phyloP scores from a whole-genome alignment of 2,329 filamentous ascomycete species.

The Samsoniella hepiali region DNA sequence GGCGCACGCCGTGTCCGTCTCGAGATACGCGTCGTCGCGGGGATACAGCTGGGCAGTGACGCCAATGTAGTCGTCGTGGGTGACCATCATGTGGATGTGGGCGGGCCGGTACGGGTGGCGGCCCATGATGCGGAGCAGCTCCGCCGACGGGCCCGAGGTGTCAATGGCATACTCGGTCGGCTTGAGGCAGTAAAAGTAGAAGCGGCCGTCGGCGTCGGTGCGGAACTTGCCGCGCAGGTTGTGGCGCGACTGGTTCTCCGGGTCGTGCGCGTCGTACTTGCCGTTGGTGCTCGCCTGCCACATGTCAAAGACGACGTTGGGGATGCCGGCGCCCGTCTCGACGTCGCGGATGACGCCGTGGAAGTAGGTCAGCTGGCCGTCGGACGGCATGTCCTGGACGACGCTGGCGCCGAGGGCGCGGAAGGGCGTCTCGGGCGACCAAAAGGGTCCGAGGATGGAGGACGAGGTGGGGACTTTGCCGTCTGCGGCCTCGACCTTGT shows the following conservation, averaged over 20 bases:
- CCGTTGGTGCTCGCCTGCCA: slow-evolving; percentile 76
- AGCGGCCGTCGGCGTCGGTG: slow-evolving; percentile 66
- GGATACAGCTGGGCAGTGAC: slow-evolving; percentile 9
- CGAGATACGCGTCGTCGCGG: background rate
- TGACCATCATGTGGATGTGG: slow-evolving; percentile 12
- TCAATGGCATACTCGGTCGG: slow-evolving; percentile 35
- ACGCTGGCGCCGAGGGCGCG: slow-evolving; percentile 63
- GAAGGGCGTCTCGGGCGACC: slow-evolving; percentile 72
- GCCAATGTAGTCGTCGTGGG: slow-evolving; percentile 2
- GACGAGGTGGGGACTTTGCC: slow-evolving; percentile 66
- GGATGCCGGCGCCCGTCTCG: slow-evolving; percentile 63
- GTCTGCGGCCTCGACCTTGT: slow-evolving; percentile 60
- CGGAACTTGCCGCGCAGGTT: slow-evolving; percentile 76
- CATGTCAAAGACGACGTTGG: slow-evolving; percentile 69
- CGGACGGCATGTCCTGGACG: slow-evolving; percentile 58
- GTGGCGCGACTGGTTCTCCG: slow-evolving; percentile 66
- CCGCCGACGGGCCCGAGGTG: slow-evolving; percentile 1
- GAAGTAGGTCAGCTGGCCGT: slow-evolving; percentile 62
- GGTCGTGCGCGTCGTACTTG: slow-evolving; percentile 74
- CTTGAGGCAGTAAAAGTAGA: slow-evolving; percentile 71
- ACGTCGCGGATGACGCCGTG: slow-evolving; percentile 66
- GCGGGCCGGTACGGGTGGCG: slow-evolving; percentile 1
- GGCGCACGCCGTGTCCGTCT: slow-evolving; percentile 9
- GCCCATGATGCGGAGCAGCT: slow-evolving; percentile 5
- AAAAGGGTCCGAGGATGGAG: slow-evolving; percentile 75